These are phyloP conservation scores for Paramecium sonneborni DNA, from an alignment of 73 alveolate species.

Conservation along the genomic window DNA sequence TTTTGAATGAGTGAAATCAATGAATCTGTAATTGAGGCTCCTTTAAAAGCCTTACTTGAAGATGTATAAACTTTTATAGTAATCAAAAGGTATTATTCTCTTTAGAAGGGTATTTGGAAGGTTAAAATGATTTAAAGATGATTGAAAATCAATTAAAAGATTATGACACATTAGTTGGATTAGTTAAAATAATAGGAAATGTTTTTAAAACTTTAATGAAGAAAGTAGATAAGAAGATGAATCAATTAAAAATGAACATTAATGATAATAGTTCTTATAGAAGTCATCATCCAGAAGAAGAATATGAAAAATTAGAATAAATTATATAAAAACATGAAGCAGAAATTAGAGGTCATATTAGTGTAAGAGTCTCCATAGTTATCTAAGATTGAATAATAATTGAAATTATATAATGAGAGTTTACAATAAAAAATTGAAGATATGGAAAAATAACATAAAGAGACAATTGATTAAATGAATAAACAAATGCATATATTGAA, in stretches of 20 bases:
- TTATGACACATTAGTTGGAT: constrained; percentile 13
- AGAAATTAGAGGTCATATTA: constrained; percentile 70
- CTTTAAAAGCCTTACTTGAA: constrained; percentile 6
- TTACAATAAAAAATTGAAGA: constrained; percentile 55
- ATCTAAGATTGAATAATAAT: constrained; percentile 58
- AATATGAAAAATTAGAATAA: constrained; percentile 55
- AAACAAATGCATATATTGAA: not conserved
- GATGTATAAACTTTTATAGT: not conserved
- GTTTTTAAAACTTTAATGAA: constrained; percentile 12
- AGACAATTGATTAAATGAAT: not conserved
- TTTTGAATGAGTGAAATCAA: constrained; percentile 19
- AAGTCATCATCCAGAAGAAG: constrained; percentile 35
- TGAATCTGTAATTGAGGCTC: constrained; percentile 38
- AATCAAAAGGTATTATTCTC: not conserved
- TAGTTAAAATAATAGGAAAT: not conserved
- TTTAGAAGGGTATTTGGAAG: constrained; percentile 22
- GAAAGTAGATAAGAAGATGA: constrained; percentile 25
- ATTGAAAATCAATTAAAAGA: constrained; percentile 28
- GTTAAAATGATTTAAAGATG: constrained; percentile 40
- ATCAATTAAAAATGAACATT: not conserved
- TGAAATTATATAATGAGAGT: constrained; percentile 68
- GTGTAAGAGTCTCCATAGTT: constrained; percentile 22
- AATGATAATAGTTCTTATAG: not conserved
- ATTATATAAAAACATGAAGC: constrained; percentile 60
- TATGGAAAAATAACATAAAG: constrained; percentile 56